Percentiles rank a stretch among this genome's conserved stretches.
These are phyloP conservation scores for Litsea cubeba DNA, from an alignment of 164 flowering plant genomes.

Conservation along the genomic window DNA sequence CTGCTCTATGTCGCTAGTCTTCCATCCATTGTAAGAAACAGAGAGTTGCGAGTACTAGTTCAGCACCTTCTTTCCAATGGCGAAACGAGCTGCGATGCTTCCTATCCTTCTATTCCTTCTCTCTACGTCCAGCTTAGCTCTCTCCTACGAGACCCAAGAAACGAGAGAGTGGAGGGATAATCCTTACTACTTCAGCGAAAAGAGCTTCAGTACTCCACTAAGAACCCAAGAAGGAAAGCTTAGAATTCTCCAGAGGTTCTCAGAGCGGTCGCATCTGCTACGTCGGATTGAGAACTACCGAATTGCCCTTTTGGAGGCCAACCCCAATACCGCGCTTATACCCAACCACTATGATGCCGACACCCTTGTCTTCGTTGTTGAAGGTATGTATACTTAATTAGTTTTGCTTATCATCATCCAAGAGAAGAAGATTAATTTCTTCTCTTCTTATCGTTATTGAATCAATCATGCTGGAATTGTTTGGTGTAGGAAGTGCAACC, in stretches of 20 bases:
- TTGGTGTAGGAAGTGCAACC: slow-evolving; percentile 13
- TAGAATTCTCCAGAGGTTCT: slow-evolving; percentile 4
- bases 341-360: slow-evolving; percentile 18
- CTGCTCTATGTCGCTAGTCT: too few relatives aligned
- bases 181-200: slow-evolving; percentile 3
- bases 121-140: neutral
- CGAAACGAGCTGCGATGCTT: neutral
- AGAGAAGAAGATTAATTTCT: too few relatives aligned
- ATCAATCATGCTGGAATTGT: neutral
- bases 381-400: slow-evolving; percentile 1
- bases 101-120: slow-evolving; percentile 1
- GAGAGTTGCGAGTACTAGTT: too few relatives aligned
- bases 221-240: slow-evolving; percentile 10
- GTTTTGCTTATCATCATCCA: too few relatives aligned
- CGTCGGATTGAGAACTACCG: slow-evolving; percentile 12
- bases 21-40: neutral
- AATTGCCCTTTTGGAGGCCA: neutral
- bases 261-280: slow-evolving; percentile 2
- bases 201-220: neutral
- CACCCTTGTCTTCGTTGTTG: neutral
- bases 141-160: neutral
- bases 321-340: slow-evolving; percentile 5
- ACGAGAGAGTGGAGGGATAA: neutral
- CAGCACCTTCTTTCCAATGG: neutral
- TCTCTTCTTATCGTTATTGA: neutral